Base-by-base conservation (phyloP, 192 early-diverging fungal genomes). In the Backusella psychrophila region DNA sequence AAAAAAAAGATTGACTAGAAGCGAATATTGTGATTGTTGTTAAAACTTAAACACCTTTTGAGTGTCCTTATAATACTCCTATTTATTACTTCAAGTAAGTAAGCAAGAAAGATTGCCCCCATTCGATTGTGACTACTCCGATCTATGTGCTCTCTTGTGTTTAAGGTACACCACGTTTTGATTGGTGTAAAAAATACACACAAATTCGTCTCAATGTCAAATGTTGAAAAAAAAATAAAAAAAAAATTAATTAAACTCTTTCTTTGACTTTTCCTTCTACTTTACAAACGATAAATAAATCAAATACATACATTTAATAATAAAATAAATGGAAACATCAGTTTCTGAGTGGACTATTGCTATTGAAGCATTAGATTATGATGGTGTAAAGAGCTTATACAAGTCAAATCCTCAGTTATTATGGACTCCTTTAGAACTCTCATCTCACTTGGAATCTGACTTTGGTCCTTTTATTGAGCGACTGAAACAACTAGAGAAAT, bases 311-410 rank as follows among this genome's bases (percentile, higher is more conserved):
- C 17, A 49, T 21, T 33, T 33, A 33, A 33, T 33, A 3, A 33
- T 3, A 33, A 49, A n/a, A 63, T 63, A 63, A 63, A 63, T 63
- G 56, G 70, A 71, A 44, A 39, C 42, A 31, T 29, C 49, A 3
- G 41, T 75, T 8, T 46, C 42, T 19, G 63, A 75, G 17, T 75
- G 74, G 74, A 66, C 74, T 42, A 42, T 38, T 31, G 74, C 74
- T 29, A 66, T 75, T 67, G 41, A 75, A 42, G 59, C 74, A 33
- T 31, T 75, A 41, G 74, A 75, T 49, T 42, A 26, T 29, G 63
- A 75, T 31, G 29, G 65, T 44, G 34, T 75, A 23, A 65, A 75
- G 11, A 29, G 42, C 29, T 29, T 75, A 19, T 75, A 39, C 15
- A 53, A 75, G 19, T 31, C 33, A 26, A 36, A 75, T 29, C 74